Conservation (phyloP, 495 filamentous ascomycete genomes). For the Bacidia gigantensis region DNA sequence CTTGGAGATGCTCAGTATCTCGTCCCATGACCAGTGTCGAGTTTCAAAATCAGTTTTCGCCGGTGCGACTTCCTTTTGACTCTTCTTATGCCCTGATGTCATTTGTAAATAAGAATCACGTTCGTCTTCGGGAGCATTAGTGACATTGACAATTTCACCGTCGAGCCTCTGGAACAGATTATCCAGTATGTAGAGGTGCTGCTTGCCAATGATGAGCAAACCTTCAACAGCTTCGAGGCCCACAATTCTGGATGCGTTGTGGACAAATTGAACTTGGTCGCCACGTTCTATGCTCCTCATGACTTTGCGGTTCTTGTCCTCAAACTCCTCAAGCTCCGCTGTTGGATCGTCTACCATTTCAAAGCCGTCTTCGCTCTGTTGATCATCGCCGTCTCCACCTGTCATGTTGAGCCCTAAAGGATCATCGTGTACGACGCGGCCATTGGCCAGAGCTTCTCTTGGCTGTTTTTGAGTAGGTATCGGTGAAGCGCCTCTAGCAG, state of each 20-base stretch:
- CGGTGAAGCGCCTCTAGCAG: conserved; percentile 1
- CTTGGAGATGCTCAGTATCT: conserved; percentile 94
- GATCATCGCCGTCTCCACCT: conserved; percentile 4
- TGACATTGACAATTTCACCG: conserved; percentile 90
- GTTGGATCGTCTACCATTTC: conserved; percentile 83
- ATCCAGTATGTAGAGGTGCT: conserved; percentile 84
- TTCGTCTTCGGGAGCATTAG: conserved; percentile 84
- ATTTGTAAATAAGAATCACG: conserved; percentile 90
- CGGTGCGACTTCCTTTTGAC: conserved; percentile 38
- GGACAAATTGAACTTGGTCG: conserved; percentile 84
- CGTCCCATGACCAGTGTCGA: conserved; percentile 84
- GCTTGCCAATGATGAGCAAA: conserved; percentile 83
- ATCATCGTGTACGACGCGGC: not conserved
- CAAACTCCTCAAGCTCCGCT: conserved; percentile 72
- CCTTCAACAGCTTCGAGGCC: conserved; percentile 88
- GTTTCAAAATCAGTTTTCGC: conserved; percentile 57
- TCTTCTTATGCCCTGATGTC: conserved; percentile 64
- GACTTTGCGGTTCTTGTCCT: conserved; percentile 95
- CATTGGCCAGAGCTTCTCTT: not conserved
- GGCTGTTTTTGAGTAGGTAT: conserved; percentile 6
- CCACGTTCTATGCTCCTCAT: conserved; percentile 86
- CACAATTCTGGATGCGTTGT: conserved; percentile 87
- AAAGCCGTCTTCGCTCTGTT: conserved; percentile 67
- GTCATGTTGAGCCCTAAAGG: not conserved
- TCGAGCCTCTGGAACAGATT: conserved; percentile 88